A percentile compares a stretch with the other conserved stretches of the same genome.
Conservation (phyloP, 192 early-diverging fungal genomes). For the Rhizoclosmatium globosum region DNA sequence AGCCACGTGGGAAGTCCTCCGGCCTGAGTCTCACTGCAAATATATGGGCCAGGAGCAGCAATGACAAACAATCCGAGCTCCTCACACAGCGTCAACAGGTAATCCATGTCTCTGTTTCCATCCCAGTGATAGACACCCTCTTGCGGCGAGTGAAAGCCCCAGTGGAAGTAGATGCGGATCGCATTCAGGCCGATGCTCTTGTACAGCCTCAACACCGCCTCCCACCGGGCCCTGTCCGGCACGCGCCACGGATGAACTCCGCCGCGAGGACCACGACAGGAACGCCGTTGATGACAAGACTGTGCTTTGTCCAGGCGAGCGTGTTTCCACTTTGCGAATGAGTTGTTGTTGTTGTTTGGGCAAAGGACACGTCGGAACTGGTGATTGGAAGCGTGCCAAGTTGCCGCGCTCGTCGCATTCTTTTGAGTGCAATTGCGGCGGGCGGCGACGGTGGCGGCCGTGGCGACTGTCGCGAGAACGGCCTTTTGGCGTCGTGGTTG, state of each 20-base stretch:
- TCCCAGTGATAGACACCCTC: conserved; percentile 80
- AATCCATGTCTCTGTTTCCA: conserved; percentile 70
- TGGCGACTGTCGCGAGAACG: neutral
- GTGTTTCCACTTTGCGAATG: conserved; percentile 37
- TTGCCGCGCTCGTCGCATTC: conserved; percentile 4
- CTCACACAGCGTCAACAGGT: conserved; percentile 77
- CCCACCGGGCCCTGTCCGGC: conserved; percentile 73
- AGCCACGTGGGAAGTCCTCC: conserved; percentile 85
- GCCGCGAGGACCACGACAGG: conserved; percentile 72
- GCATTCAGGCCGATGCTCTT: conserved; percentile 45
- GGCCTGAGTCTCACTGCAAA: conserved; percentile 78
- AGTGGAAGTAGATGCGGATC: conserved; percentile 90
- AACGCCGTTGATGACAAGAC: conserved; percentile 72
- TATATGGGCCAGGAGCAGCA: conserved; percentile 79
- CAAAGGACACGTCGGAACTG: neutral
- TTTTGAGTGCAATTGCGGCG: neutral
- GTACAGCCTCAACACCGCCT: conserved; percentile 72
- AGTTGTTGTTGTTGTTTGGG: too few relatives aligned
- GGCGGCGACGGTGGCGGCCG: neutral
- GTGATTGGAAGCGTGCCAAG: conserved; percentile 14
- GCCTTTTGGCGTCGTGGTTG: neutral
- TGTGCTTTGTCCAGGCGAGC: conserved; percentile 75
- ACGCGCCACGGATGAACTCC: conserved; percentile 93
- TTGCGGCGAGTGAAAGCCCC: conserved; percentile 74
- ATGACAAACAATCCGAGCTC: conserved; percentile 79